Conservation (phyloP, 2,329 filamentous ascomycete species). For the Fusarium protoensiforme region DNA sequence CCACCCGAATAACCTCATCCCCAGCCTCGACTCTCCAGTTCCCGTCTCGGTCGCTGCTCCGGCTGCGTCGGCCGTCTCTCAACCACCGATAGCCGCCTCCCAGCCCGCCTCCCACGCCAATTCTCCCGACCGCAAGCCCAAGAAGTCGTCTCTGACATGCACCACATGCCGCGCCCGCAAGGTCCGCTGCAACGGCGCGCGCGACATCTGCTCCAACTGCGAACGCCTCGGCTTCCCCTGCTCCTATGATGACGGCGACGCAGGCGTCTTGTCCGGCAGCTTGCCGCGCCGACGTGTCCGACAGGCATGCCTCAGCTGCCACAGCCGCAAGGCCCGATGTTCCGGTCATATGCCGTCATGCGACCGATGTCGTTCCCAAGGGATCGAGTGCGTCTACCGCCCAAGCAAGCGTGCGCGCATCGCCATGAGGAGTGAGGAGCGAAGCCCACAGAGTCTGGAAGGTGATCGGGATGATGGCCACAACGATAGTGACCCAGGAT, state of each 20-base stretch:
- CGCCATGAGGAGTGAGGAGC: constrained; percentile 38
- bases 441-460: constrained; percentile 49
- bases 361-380: constrained; percentile 61
- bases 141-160: constrained; percentile 61
- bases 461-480: constrained; percentile 49
- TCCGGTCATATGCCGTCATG: constrained; percentile 67
- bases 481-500: constrained; percentile 49
- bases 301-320: constrained; percentile 68
- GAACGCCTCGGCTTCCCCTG: constrained; percentile 68
- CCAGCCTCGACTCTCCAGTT: constrained; percentile 41
- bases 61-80: constrained; percentile 20
- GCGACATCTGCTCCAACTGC: constrained; percentile 67
- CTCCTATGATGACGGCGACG: constrained; percentile 63
- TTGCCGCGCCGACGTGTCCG: constrained; percentile 65
- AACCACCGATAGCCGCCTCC: constrained; percentile 28
- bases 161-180: constrained; percentile 66
- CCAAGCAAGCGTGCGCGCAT: constrained; percentile 56
- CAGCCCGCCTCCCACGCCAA: constrained; percentile 39
- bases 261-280: constrained; percentile 55
- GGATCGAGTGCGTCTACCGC: constrained; percentile 67
- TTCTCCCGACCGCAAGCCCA: constrained; percentile 50
- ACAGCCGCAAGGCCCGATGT: constrained; percentile 68
- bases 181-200: constrained; percentile 67
- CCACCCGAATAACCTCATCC: constrained; percentile 43
- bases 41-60: constrained; percentile 9